Evolutionary conservation across 768 basidiomycete species (phyloP).

Genomic region (Tricholomella constricta): DNA sequence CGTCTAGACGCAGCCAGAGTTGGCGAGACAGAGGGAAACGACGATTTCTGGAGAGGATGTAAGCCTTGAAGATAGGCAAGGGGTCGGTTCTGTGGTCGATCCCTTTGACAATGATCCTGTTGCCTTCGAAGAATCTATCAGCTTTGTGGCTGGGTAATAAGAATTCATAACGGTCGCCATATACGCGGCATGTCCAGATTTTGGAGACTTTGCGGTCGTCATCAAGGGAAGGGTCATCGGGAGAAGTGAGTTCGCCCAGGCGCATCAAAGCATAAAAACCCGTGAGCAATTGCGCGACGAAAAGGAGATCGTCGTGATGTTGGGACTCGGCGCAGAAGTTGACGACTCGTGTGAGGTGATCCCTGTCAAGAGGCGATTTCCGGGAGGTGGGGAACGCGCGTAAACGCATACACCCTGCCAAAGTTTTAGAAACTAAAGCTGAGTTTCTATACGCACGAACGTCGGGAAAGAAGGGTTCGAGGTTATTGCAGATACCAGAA

Average conservation of each 20-base stretch:
- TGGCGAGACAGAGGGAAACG: constrained; percentile 3
- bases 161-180: not conserved
- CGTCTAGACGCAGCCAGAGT: constrained; percentile 18
- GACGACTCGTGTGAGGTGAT: not conserved
- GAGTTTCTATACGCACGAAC: constrained; percentile 17
- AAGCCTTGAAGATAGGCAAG: not conserved
- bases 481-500: constrained; percentile 36
- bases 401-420: not conserved
- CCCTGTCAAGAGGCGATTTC: not conserved
- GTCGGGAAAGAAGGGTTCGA: constrained; percentile 32
- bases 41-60: not conserved
- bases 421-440: not conserved
- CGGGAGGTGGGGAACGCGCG: not conserved
- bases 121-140: constrained; percentile 22
- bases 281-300: not conserved
- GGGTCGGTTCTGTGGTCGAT: not conserved
- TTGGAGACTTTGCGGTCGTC: constrained; percentile 6
- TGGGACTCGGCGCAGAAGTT: not conserved
- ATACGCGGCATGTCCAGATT: not conserved
- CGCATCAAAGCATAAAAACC: constrained; percentile 14
- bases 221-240: constrained; percentile 14
- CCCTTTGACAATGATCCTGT: constrained; percentile 12
- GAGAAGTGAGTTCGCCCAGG: constrained; percentile 29
- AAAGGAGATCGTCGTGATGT: not conserved
- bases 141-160: constrained; percentile 21